These are phyloP conservation scores for Chenopodium formosanum DNA, from an alignment of 148 eudicot species.

Conservation along the genomic window DNA sequence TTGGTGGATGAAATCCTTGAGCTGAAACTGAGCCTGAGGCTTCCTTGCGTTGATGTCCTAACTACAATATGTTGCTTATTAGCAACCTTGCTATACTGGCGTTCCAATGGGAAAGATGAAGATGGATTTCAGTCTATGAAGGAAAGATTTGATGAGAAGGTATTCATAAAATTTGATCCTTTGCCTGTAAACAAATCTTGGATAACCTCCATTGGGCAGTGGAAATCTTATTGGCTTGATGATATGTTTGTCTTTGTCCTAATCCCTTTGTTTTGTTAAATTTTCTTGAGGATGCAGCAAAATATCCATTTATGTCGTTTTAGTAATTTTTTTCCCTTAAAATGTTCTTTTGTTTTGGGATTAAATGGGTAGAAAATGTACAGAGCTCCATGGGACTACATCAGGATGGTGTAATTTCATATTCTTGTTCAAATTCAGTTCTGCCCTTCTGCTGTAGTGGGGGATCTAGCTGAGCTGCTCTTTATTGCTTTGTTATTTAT, in stretches of 20 bases:
- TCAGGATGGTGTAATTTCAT: neutral
- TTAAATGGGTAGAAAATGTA: neutral
- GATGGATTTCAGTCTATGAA: constrained; percentile 21
- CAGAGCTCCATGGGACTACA: neutral
- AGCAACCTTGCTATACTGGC: constrained; percentile 41
- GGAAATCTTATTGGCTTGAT: neutral
- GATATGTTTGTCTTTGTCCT: neutral
- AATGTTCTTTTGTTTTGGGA: neutral
- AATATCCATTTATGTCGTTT: neutral
- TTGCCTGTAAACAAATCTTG: neutral
- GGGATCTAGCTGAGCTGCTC: neutral
- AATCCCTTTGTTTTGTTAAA: neutral
- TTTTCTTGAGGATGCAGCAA: neutral
- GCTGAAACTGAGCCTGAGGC: constrained; percentile 44
- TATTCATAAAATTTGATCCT: constrained; percentile 18
- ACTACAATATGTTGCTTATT: constrained; percentile 48
- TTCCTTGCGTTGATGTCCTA: constrained; percentile 47
- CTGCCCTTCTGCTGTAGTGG: neutral
- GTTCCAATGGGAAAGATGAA: constrained; percentile 33
- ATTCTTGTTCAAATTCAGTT: neutral
- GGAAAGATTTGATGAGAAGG: constrained; percentile 61
- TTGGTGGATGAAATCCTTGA: constrained; percentile 51
- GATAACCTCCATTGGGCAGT: neutral
- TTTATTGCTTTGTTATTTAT: neutral
- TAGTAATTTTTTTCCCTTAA: no score